These are phyloP conservation scores for Atkinsonella hypoxylon DNA, from an alignment of 2,329 filamentous ascomycete genomes.

Conservation along the genomic window DNA sequence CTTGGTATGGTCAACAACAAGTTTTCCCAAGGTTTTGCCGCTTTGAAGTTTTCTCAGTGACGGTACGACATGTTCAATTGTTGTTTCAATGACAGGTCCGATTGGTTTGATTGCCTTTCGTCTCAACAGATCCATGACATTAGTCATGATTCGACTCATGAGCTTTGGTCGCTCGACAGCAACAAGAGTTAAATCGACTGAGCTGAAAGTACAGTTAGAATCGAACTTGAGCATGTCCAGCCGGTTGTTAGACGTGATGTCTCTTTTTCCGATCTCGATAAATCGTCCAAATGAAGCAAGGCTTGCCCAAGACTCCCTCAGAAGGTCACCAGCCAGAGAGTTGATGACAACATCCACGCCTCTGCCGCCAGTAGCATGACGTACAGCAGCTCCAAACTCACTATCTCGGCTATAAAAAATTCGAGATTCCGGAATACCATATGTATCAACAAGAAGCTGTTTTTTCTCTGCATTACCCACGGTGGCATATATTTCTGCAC, in stretches of 20 bases:
- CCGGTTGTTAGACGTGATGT: constrained; percentile 26
- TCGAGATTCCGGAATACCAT: constrained; percentile 22
- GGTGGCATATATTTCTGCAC: constrained; percentile 18
- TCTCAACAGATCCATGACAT: constrained; percentile 23
- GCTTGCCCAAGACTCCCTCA: constrained; percentile 30
- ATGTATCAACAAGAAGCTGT: constrained; percentile 17
- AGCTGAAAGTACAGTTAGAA: constrained; percentile 32
- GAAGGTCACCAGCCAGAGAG: constrained; percentile 29
- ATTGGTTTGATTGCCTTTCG: constrained; percentile 23
- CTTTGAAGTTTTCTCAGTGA: constrained; percentile 25
- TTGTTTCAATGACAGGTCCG: constrained; percentile 22
- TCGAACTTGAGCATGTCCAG: constrained; percentile 38
- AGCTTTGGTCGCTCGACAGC: constrained; percentile 25
- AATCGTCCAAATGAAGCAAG: constrained; percentile 34
- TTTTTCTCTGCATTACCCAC: constrained; percentile 18
- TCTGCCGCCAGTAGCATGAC: constrained; percentile 22
- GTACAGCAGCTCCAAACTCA: constrained; percentile 11
- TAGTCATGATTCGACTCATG: constrained; percentile 20
- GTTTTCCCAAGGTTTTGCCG: constrained; percentile 27
- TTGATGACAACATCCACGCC: constrained; percentile 62
- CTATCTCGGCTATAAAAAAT: constrained; percentile 17
- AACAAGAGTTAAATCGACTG: constrained; percentile 33
- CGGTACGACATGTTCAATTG: constrained; percentile 25
- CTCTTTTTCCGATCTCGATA: constrained; percentile 30
- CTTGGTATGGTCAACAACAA: constrained; percentile 29